Evolutionary conservation across 176 grass and related monocot species (phyloP).

Genomic region (Aegilops sharonensis): DNA sequence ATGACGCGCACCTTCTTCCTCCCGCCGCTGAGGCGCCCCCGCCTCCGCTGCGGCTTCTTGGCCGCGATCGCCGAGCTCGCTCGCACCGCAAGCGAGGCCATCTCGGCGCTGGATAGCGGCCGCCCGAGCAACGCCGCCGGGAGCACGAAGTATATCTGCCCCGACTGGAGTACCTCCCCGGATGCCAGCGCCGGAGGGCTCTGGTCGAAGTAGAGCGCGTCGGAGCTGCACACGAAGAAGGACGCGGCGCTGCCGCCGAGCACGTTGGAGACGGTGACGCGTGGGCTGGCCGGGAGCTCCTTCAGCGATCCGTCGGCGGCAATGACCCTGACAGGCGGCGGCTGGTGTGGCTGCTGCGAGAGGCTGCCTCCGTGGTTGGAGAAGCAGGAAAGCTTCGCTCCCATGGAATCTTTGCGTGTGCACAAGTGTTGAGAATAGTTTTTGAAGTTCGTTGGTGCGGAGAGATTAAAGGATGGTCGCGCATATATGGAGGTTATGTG

Average conservation of each 20-base stretch:
- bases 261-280: slow-evolving; percentile 23
- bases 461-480: neutral
- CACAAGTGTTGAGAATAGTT: neutral
- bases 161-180: slow-evolving; percentile 30
- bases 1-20: slow-evolving; percentile 27
- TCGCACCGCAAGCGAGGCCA: slow-evolving; percentile 53
- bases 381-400: slow-evolving; percentile 37
- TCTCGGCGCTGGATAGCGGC: slow-evolving; percentile 41
- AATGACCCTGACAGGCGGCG: slow-evolving; percentile 37
- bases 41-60: neutral
- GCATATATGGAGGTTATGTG: neutral
- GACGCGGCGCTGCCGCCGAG: neutral
- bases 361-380: neutral
- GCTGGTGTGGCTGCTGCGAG: neutral
- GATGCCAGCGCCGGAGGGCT: slow-evolving; percentile 14
- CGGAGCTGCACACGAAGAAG: slow-evolving; percentile 63
- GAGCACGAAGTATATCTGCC: slow-evolving; percentile 66
- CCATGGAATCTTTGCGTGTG: slow-evolving; percentile 26
- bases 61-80: slow-evolving; percentile 45
- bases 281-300: slow-evolving; percentile 5
- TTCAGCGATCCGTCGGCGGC: slow-evolving; percentile 49
- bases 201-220: slow-evolving; percentile 57
- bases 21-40: neutral
- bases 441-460: neutral
- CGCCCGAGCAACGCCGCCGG: slow-evolving; percentile 24